These are phyloP conservation scores for Tanacetum coccineum DNA, from an alignment of 129 eudicot genomes.

Conservation along the genomic window DNA sequence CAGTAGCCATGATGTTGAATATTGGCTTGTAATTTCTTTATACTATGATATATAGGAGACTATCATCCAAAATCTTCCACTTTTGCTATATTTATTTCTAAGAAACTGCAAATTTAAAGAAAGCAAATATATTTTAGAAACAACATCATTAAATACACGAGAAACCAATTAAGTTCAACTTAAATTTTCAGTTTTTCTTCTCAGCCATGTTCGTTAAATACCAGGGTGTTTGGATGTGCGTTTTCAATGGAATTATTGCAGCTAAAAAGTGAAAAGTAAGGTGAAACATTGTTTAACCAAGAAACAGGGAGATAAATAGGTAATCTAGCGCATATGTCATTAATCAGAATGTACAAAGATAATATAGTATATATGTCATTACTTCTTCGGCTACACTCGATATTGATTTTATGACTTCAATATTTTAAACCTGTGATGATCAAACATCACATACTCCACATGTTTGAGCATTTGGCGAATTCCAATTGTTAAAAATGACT, in stretches of 20 bases:
- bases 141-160: not conserved
- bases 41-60: conserved; percentile 9
- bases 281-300: too few relatives aligned
- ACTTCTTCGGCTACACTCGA: too few relatives aligned
- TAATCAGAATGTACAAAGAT: too few relatives aligned
- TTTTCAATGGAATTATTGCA: not conserved
- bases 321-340: not conserved
- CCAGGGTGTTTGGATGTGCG: conserved; percentile 8
- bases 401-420: too few relatives aligned
- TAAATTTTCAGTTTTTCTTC: conserved; percentile 12
- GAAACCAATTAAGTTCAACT: conserved; percentile 9
- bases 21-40: conserved; percentile 5
- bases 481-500: too few relatives aligned
- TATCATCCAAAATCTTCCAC: conserved; percentile 25
- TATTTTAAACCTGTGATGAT: too few relatives aligned
- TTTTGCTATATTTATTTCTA: conserved; percentile 18
- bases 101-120: conserved; percentile 20
- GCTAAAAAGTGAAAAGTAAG: not conserved
- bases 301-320: too few relatives aligned
- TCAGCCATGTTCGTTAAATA: not conserved
- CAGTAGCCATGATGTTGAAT: conserved; percentile 59
- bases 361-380: too few relatives aligned
- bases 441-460: too few relatives aligned
- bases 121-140: not conserved
- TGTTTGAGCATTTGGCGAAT: too few relatives aligned